phyloP scores from a whole-genome alignment of 2,329 filamentous ascomycete genomes.

The Apiospora aurea region DNA sequence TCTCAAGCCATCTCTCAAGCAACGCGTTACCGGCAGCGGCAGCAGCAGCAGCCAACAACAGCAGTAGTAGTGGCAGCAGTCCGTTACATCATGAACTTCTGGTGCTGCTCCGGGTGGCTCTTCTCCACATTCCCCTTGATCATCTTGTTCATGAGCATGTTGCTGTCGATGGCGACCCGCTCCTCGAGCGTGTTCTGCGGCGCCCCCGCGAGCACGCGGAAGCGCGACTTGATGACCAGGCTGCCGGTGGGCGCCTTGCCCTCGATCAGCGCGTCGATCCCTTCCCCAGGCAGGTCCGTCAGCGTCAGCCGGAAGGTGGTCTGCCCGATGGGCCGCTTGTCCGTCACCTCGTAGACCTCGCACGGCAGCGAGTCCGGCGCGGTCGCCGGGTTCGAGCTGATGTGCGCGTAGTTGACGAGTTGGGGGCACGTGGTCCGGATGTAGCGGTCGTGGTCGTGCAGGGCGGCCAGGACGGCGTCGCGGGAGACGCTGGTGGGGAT shows the following conservation, averaged over 20 bases:
- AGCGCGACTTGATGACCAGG: slow-evolving; percentile 31
- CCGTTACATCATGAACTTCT: slow-evolving; percentile 31
- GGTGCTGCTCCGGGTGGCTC: slow-evolving; percentile 36
- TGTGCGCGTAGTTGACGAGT: slow-evolving; percentile 33
- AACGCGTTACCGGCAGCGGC: background rate
- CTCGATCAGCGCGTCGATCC: slow-evolving; percentile 38
- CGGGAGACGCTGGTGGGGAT: slow-evolving; percentile 36
- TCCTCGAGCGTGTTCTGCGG: slow-evolving; percentile 34
- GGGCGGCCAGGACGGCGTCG: slow-evolving; percentile 34
- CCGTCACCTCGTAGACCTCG: slow-evolving; percentile 38
- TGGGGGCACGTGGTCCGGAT: slow-evolving; percentile 38
- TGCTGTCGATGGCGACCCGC: slow-evolving; percentile 38
- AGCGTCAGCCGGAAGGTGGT: slow-evolving; percentile 39
- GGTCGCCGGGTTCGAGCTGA: slow-evolving; percentile 14
- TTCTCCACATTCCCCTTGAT: slow-evolving; percentile 41
- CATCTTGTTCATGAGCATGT: slow-evolving; percentile 38
- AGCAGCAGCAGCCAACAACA: no score
- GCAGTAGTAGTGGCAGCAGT: no score
- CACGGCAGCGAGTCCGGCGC: slow-evolving; percentile 18
- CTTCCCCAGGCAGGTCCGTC: slow-evolving; percentile 33
- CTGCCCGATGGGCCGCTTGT: slow-evolving; percentile 50
- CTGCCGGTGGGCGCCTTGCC: slow-evolving; percentile 37
- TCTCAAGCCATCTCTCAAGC: no score
- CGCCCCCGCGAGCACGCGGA: slow-evolving; percentile 29
- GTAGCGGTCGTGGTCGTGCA: slow-evolving; percentile 57